Evolutionary conservation across 164 flowering plant genomes (phyloP).

Genomic region (Euptelea pleiosperma): DNA sequence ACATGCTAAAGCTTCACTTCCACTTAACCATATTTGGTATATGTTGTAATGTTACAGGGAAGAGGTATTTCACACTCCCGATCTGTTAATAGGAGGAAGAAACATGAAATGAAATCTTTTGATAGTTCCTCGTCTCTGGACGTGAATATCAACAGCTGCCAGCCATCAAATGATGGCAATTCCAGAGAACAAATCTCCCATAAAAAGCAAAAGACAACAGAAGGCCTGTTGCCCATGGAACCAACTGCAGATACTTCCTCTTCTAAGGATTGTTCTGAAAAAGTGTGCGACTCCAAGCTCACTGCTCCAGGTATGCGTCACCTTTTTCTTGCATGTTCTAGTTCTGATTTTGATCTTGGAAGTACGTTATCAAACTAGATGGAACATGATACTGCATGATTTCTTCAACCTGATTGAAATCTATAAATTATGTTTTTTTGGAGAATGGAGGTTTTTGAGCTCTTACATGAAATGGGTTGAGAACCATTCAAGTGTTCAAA

Average conservation of each 20-base stretch:
- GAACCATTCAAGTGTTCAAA: no score
- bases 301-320: slow-evolving; percentile 27
- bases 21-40: neutral
- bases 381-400: neutral
- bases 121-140: slow-evolving; percentile 22
- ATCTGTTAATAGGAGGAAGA: slow-evolving; percentile 31
- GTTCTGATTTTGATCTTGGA: neutral
- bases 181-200: slow-evolving; percentile 3
- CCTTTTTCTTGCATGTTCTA: neutral
- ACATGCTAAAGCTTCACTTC: neutral
- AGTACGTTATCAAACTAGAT: neutral
- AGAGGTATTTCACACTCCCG: slow-evolving; percentile 46
- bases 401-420: neutral
- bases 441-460: no score
- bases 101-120: slow-evolving; percentile 12
- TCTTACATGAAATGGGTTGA: no score
- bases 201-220: slow-evolving; percentile 35
- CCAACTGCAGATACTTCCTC: slow-evolving; percentile 9
- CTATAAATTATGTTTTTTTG: neutral
- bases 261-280: slow-evolving; percentile 12
- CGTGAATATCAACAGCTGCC: slow-evolving; percentile 8
- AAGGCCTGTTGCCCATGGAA: slow-evolving; percentile 14
- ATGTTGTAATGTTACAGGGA: slow-evolving; percentile 30
- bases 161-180: slow-evolving; percentile 11
- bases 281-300: slow-evolving; percentile 15